Percentiles rank a stretch among this genome's conserved stretches.
Evolutionary conservation across 495 filamentous ascomycete genomes (phyloP).

Genomic region (Bombardia bombarda): DNA sequence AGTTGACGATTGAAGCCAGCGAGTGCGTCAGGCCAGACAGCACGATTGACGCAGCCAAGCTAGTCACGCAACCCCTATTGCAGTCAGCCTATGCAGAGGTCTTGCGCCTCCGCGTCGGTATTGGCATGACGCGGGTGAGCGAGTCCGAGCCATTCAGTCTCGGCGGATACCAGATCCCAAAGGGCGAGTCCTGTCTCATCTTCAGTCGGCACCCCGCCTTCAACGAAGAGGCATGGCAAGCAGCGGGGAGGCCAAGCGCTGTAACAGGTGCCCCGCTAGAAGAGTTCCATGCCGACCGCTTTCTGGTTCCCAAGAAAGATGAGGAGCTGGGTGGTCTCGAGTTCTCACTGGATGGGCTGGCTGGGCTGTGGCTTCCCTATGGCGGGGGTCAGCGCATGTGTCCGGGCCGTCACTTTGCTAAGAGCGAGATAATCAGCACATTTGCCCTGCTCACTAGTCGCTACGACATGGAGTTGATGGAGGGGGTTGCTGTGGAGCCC

Average conservation of each 20-base stretch:
- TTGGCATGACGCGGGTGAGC: not conserved
- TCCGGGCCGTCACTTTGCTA: slow-evolving; percentile 25
- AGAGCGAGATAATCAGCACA: slow-evolving; percentile 21
- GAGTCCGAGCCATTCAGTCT: not conserved
- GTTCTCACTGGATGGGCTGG: not conserved
- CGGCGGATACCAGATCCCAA: not conserved
- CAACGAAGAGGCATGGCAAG: not conserved
- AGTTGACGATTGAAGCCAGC: not conserved
- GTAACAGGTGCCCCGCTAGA: too few species aligned
- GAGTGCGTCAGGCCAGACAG: too few species aligned
- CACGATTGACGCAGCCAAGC: not conserved
- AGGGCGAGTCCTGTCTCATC: not conserved
- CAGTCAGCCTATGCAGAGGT: not conserved
- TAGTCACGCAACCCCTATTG: not conserved
- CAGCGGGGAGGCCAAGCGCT: not conserved
- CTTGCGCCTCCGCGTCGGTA: not conserved
- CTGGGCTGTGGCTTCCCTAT: slow-evolving; percentile 27
- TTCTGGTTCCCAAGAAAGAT: not conserved
- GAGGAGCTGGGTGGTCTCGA: not conserved
- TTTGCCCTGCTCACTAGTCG: slow-evolving; percentile 16
- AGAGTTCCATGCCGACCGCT: not conserved
- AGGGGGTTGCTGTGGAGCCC: not conserved
- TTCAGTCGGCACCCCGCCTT: not conserved
- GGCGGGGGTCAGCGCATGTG: slow-evolving; percentile 23
- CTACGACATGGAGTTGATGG: slow-evolving; percentile 17